These are phyloP conservation scores for Apiospora hydei DNA, from an alignment of 2,329 filamentous ascomycete genomes.

Conservation along the genomic window DNA sequence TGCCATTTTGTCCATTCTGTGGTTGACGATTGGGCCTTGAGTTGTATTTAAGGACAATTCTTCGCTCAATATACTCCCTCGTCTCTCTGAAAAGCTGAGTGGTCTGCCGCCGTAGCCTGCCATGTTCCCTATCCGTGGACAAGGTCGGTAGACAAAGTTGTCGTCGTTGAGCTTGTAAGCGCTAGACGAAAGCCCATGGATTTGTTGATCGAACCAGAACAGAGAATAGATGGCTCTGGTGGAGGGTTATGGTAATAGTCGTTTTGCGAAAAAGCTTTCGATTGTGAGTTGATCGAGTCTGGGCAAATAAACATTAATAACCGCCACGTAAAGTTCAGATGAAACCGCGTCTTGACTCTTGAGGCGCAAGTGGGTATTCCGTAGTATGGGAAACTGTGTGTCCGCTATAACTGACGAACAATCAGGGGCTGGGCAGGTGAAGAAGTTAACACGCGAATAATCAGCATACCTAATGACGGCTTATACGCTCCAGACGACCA, in stretches of 20 bases:
- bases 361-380: conserved; percentile 12
- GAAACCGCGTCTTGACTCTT: conserved; percentile 19
- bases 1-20: conserved; percentile 61
- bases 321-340: conserved; percentile 13
- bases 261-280: background rate
- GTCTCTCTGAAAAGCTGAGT: conserved; percentile 67
- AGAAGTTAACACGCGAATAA: conserved; percentile 3
- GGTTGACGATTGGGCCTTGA: conserved; percentile 49
- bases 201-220: background rate
- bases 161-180: conserved; percentile 4
- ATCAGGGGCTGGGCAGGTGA: conserved; percentile 5
- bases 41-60: conserved; percentile 63
- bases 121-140: conserved; percentile 6
- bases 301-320: conserved; percentile 19
- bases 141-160: background rate
- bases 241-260: background rate
- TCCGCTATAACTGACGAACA: conserved; percentile 8
- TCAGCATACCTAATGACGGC: conserved; percentile 2
- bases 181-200: conserved; percentile 12
- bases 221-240: background rate
- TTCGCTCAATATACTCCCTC: conserved; percentile 64
- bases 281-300: background rate
- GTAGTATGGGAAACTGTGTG: background rate
- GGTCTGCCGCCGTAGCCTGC: conserved; percentile 52
- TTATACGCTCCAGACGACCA: background rate